Percentiles rank a stretch among this genome's conserved stretches.
phyloP scores from a whole-genome alignment of 768 basidiomycete genomes.

The Tulasnella sp. region DNA sequence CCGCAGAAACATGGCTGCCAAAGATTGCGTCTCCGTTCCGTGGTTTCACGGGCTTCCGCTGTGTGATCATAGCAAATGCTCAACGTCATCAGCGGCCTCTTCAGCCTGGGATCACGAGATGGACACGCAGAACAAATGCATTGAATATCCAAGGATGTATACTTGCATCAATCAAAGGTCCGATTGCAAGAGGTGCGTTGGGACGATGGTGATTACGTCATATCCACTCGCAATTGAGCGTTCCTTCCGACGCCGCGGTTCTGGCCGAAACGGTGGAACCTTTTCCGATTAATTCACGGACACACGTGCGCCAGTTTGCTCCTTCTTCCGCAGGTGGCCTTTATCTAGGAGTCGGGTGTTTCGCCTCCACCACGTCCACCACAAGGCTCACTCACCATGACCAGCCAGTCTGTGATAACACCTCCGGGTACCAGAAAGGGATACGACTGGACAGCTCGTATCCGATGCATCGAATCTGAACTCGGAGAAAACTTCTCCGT shows the following conservation, averaged over 20 bases:
- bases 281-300: too few species aligned
- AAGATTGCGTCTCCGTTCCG: neutral
- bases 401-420: neutral
- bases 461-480: neutral
- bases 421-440: neutral
- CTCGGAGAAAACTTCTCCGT: neutral
- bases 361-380: neutral
- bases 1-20: neutral
- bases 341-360: too few species aligned
- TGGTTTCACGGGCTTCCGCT: neutral
- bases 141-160: too few species aligned
- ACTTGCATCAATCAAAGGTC: too few species aligned
- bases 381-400: neutral
- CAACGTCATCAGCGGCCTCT: too few species aligned
- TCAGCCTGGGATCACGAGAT: too few species aligned
- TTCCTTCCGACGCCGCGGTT: neutral
- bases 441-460: conserved; percentile 9
- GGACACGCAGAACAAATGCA: too few species aligned
- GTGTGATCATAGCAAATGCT: neutral
- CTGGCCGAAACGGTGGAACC: too few species aligned
- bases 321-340: too few species aligned
- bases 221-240: neutral
- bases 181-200: neutral
- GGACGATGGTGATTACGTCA: neutral
- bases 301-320: too few species aligned